These are phyloP conservation scores for Nigrograna mackinnonii DNA, from an alignment of 2,329 filamentous ascomycete species.

Conservation along the genomic window DNA sequence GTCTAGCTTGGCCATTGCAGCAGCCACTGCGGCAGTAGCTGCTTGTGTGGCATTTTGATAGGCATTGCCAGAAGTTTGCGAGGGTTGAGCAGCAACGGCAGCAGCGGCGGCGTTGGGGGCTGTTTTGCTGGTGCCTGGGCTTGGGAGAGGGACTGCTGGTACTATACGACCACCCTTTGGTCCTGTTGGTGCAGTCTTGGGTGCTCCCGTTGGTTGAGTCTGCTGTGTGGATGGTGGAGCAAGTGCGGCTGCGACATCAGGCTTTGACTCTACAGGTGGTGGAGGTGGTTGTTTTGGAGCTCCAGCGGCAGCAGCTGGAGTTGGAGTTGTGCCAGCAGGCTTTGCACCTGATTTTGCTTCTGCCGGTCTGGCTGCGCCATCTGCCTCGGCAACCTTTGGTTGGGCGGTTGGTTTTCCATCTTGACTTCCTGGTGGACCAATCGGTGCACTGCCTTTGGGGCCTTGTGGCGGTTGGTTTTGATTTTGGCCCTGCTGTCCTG, in stretches of 20 bases:
- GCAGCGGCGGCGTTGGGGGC: constrained; percentile 44
- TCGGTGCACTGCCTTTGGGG: constrained; percentile 36
- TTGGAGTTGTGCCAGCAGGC: constrained; percentile 24
- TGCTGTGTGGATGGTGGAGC: constrained; percentile 51
- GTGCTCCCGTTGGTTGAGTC: constrained; percentile 33
- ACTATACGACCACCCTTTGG: constrained; percentile 59
- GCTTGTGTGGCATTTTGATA: constrained; percentile 72
- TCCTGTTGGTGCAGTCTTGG: constrained; percentile 44
- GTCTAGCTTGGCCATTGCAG: constrained; percentile 76
- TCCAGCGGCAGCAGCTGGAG: constrained; percentile 46
- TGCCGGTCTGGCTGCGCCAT: constrained; percentile 50
- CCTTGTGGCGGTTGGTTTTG: constrained; percentile 44
- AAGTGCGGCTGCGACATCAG: constrained; percentile 61
- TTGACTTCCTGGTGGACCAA: constrained; percentile 29
- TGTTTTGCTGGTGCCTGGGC: constrained; percentile 38
- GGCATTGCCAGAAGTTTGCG: constrained; percentile 60
- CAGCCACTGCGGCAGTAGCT: constrained; percentile 76
- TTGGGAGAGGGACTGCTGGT: constrained; percentile 68
- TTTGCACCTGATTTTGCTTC: constrained; percentile 60
- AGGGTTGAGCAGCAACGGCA: constrained; percentile 23
- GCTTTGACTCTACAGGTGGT: constrained; percentile 71
- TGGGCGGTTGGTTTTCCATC: constrained; percentile 31
- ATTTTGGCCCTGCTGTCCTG: constrained; percentile 45
- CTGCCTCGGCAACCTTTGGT: constrained; percentile 47
- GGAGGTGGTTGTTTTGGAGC: constrained; percentile 62